These are phyloP conservation scores for Suillus hirtellus DNA, from an alignment of 768 basidiomycete species.

Conservation along the genomic window DNA sequence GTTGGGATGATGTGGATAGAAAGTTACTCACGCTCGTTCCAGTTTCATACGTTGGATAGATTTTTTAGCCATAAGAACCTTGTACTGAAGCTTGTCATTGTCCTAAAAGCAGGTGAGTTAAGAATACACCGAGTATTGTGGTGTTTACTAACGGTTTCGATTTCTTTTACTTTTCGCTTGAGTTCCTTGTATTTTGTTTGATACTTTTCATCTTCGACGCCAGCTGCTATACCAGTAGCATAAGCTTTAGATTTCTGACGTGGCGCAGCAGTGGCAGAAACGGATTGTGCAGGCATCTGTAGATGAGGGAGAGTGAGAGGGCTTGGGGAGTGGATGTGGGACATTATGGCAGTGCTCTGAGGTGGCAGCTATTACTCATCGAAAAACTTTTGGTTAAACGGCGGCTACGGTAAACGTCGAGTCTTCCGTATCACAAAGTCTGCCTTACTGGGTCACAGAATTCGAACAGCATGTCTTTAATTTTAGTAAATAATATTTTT, in stretches of 20 bases:
- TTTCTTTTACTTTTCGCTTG: conserved; percentile 85
- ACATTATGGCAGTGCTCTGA: conserved; percentile 57
- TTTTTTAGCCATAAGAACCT: conserved; percentile 76
- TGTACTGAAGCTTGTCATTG: conserved; percentile 85
- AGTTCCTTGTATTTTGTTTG: conserved; percentile 87
- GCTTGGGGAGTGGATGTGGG: conserved; percentile 59
- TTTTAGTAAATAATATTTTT: not conserved
- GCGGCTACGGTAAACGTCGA: conserved; percentile 21
- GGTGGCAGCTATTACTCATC: conserved; percentile 35
- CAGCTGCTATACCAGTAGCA: conserved; percentile 66
- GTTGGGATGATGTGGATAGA: not conserved
- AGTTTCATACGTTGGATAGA: conserved; percentile 86
- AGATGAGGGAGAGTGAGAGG: conserved; percentile 43
- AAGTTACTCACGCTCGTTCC: conserved; percentile 75
- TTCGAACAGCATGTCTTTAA: conserved; percentile 2
- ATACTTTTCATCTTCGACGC: conserved; percentile 85
- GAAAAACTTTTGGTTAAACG: conserved; percentile 18
- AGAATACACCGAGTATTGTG: conserved; percentile 7
- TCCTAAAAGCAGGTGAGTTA: conserved; percentile 49
- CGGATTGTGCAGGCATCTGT: conserved; percentile 36
- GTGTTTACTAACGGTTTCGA: conserved; percentile 61
- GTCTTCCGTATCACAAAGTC: conserved; percentile 20
- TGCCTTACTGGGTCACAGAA: conserved; percentile 6
- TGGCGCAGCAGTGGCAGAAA: conserved; percentile 32
- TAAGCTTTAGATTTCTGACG: conserved; percentile 51